Conservation (phyloP, 148 eudicot genomes). For the Chenopodium berlandieri region DNA sequence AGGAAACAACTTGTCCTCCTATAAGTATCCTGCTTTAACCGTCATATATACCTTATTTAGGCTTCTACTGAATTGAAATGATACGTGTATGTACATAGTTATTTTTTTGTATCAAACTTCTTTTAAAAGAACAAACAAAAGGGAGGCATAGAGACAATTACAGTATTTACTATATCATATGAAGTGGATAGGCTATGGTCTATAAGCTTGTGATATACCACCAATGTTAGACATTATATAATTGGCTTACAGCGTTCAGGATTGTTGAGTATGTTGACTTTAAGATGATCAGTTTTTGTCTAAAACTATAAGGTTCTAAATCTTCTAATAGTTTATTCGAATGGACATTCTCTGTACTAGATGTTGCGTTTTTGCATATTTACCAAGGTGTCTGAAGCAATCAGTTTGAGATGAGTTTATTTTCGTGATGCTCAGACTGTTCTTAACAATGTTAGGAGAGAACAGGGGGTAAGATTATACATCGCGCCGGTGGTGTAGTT, state of each 20-base stretch:
- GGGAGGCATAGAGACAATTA: background rate
- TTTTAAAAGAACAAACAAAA: background rate
- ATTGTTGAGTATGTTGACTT: background rate
- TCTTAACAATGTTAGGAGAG: slow-evolving; percentile 58
- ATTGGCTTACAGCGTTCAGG: background rate
- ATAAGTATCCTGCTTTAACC: background rate
- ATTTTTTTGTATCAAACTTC: background rate
- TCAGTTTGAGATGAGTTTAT: background rate
- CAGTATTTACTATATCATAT: background rate
- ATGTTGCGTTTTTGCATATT: background rate
- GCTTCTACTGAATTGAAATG: background rate
- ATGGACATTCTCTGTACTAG: background rate
- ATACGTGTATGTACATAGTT: background rate
- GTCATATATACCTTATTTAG: background rate
- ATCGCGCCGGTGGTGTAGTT: slow-evolving; percentile 74
- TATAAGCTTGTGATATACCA: background rate
- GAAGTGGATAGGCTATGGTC: background rate
- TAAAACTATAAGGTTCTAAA: background rate
- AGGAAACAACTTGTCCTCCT: slow-evolving; percentile 1
- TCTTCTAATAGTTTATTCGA: background rate
- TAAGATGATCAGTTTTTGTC: background rate
- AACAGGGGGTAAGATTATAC: slow-evolving; percentile 88
- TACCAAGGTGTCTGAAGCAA: background rate
- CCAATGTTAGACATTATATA: background rate
- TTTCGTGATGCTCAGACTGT: slow-evolving; percentile 20